Evolutionary conservation across 805 yeast genomes (phyloP), one percentile per base, ranked within the genome.

Genomic region (Candida qinlingensis): DNA sequence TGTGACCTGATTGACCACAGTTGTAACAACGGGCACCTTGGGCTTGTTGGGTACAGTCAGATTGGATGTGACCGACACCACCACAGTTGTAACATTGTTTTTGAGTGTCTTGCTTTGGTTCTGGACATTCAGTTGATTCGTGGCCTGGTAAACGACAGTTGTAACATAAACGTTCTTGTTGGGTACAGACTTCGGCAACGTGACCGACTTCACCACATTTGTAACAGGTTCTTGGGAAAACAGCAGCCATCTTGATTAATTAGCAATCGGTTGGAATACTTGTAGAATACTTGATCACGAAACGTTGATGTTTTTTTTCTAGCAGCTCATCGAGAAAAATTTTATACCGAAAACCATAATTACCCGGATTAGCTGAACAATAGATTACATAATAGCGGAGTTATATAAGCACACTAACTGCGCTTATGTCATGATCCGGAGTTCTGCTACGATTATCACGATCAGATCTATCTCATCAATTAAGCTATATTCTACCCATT

Each of bases 71-170:
- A 48, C 96, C 97, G 49, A 85, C 77, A 67, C 85, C 87, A 62
- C 94, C 94, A 73, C 97, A 90, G 69, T 85, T 85, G 83, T 86
- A 90, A 71, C 97, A 90, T 69, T 90, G 90, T 71, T 90, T 90
- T 68, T 80, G 80, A 59, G 81, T 81, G 57, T 86, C 79, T 69
- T 89, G 90, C 70, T 84, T 87, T 65, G 96, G 96, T 64, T 83
- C 82, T 41, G 94, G 85, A 71, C 97, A 90, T 55, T 86, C 95
- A 59, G 81, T 78, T 47, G 94, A 87, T 70, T 87, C 91, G 70
- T 88, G 96, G 55, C 94, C 94, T 52, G 95, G 85, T 69, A 84
- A 77, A 66, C 84, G 87, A 72, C 96, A 88, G 81, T 89, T 88
- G 85, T 89, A 88, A 73, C 96, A 88, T 65, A 88, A 75, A 74